Conservation (phyloP, 768 basidiomycete species). For the Pisolithus tinctorius region DNA sequence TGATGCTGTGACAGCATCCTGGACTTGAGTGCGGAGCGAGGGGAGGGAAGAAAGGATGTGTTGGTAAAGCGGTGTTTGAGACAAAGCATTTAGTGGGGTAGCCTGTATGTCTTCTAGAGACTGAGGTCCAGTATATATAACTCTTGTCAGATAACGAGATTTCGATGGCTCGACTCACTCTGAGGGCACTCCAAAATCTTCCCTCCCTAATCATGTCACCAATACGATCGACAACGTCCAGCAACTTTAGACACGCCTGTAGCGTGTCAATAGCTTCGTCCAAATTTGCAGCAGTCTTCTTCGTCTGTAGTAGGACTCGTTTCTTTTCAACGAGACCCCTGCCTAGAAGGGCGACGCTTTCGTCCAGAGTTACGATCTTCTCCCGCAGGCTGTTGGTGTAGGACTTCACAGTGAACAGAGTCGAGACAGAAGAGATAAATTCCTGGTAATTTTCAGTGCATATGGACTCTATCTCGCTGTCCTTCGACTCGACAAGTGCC, state of each 20-base stretch:
- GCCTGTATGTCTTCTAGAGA: slow-evolving; percentile 93
- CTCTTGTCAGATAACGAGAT: slow-evolving; percentile 19
- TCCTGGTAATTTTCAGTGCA: slow-evolving; percentile 97
- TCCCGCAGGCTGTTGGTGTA: slow-evolving; percentile 93
- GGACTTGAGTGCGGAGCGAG: slow-evolving; percentile 81
- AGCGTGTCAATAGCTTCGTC: slow-evolving; percentile 96
- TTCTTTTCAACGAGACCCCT: slow-evolving; percentile 90
- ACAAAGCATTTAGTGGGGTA: slow-evolving; percentile 83
- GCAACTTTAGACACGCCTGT: slow-evolving; percentile 84
- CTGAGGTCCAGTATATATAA: slow-evolving; percentile 38
- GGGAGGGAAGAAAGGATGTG: slow-evolving; percentile 89
- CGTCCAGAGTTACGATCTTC: slow-evolving; percentile 83
- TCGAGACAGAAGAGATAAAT: slow-evolving; percentile 96
- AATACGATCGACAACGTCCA: slow-evolving; percentile 90
- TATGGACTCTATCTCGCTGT: slow-evolving; percentile 92
- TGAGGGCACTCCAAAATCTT: slow-evolving; percentile 93
- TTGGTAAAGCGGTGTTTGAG: slow-evolving; percentile 88
- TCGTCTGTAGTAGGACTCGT: slow-evolving; percentile 77
- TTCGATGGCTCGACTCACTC: slow-evolving; percentile 50
- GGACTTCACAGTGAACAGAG: slow-evolving; percentile 89
- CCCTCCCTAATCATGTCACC: slow-evolving; percentile 89
- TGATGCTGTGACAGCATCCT: slow-evolving; percentile 89
- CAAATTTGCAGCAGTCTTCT: slow-evolving; percentile 88
- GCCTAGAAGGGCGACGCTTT: slow-evolving; percentile 84
- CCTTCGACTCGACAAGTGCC: slow-evolving; percentile 88